Percentiles rank a stretch among this genome's conserved stretches.
These are phyloP conservation scores for Curvularia eragrostidis DNA, from an alignment of 2,329 filamentous ascomycete species.

Conservation along the genomic window DNA sequence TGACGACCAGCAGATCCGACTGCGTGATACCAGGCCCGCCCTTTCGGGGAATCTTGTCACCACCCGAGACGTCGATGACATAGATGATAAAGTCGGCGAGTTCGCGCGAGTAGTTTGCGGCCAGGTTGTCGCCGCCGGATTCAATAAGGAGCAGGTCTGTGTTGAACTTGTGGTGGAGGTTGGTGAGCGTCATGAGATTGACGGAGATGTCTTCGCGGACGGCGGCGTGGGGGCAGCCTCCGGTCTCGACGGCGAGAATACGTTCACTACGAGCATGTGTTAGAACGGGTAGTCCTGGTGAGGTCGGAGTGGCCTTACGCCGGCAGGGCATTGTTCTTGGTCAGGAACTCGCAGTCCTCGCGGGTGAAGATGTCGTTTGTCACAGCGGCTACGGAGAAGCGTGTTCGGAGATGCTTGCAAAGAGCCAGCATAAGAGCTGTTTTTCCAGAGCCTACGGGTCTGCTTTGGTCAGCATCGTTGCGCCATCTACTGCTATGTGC, in stretches of 20 bases:
- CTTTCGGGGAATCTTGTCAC: constrained; percentile 96
- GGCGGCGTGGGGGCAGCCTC: constrained; percentile 94
- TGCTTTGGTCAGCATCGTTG: constrained; percentile 48
- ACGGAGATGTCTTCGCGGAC: constrained; percentile 96
- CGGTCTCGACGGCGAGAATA: constrained; percentile 96
- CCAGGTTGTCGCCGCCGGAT: constrained; percentile 93
- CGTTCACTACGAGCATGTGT: constrained; percentile 56
- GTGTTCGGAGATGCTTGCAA: constrained; percentile 79
- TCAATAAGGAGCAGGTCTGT: constrained; percentile 92
- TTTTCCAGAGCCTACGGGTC: constrained; percentile 95
- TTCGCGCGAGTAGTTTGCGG: constrained; percentile 94
- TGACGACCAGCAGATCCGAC: constrained; percentile 90
- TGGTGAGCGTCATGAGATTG: constrained; percentile 91
- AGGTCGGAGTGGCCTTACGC: constrained; percentile 51
- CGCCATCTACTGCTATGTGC: background rate
- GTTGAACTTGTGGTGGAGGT: constrained; percentile 79
- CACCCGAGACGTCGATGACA: constrained; percentile 95
- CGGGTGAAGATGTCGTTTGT: constrained; percentile 99
- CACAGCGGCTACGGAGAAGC: constrained; percentile 89
- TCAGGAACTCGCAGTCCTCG: constrained; percentile 98
- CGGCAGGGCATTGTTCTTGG: constrained; percentile 81
- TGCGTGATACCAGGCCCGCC: constrained; percentile 97
- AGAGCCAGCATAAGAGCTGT: constrained; percentile 96
- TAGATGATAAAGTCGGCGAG: constrained; percentile 98
- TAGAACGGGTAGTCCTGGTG: background rate